These are phyloP conservation scores for Microstegium vimineum DNA, from an alignment of 176 grass and related monocot genomes.

Conservation along the genomic window DNA sequence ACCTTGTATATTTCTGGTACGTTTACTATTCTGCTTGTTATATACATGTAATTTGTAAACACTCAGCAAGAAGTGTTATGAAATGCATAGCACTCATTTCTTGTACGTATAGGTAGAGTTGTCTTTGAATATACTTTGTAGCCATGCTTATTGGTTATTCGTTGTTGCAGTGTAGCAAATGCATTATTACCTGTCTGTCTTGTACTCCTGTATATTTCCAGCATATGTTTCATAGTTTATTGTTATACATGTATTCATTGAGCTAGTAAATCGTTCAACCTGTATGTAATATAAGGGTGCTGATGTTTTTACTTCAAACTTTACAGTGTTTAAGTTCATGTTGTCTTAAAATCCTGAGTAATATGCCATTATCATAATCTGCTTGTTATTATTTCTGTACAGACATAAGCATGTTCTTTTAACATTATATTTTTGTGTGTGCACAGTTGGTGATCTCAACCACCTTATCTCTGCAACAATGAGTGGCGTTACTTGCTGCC, in stretches of 20 bases:
- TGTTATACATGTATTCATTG: background rate
- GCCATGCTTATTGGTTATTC: background rate
- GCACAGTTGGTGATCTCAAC: constrained; percentile 85
- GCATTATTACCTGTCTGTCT: background rate
- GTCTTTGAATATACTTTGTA: background rate
- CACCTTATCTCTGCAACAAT: constrained; percentile 91
- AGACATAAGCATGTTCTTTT: background rate
- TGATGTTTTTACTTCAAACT: background rate
- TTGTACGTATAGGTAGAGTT: background rate
- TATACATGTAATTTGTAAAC: background rate
- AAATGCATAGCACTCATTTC: background rate
- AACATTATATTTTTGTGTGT: background rate
- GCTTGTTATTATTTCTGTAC: background rate
- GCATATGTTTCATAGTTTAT: background rate
- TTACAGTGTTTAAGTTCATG: background rate
- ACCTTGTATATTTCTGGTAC: background rate
- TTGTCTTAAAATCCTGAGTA: background rate
- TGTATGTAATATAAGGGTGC: background rate
- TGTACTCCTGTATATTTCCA: background rate
- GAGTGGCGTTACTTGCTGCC: constrained; percentile 89
- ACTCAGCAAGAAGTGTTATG: background rate
- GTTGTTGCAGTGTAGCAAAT: background rate
- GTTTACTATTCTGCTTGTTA: background rate
- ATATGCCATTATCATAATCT: background rate
- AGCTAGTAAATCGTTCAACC: background rate